These are phyloP conservation scores for Albatrellus sp. DNA, from an alignment of 1,284 basidiomycete genomes.

Conservation along the genomic window DNA sequence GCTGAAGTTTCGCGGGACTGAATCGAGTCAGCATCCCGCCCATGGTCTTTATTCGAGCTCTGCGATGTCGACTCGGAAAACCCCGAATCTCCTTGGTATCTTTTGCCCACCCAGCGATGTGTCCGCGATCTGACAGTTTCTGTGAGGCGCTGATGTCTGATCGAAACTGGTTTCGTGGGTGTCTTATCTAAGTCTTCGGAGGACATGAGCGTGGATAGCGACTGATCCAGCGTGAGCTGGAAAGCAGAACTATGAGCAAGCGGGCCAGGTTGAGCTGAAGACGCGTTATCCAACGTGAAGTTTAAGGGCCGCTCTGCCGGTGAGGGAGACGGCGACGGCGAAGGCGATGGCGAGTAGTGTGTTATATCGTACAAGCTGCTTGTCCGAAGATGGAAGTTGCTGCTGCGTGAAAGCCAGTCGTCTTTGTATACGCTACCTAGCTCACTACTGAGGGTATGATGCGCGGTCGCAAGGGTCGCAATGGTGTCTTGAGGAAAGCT, in stretches of 20 bases:
- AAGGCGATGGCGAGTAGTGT: conserved; percentile 17
- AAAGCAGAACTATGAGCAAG: neutral
- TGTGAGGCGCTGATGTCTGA: conserved; percentile 32
- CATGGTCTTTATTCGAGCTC: too few relatives aligned
- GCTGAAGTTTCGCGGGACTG: neutral
- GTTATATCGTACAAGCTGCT: conserved; percentile 38
- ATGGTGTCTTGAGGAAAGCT: conserved; percentile 1
- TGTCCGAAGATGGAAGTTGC: conserved; percentile 31
- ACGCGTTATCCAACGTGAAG: neutral
- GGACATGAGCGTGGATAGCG: neutral
- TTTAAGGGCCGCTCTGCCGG: neutral
- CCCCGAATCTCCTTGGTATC: conserved; percentile 23
- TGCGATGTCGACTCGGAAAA: neutral
- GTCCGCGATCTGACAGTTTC: conserved; percentile 42
- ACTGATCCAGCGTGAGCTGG: neutral
- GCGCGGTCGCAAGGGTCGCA: neutral
- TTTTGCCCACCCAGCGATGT: conserved; percentile 38
- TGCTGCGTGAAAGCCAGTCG: conserved; percentile 26
- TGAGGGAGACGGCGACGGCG: neutral
- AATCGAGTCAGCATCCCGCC: too few relatives aligned
- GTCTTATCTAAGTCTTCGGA: conserved; percentile 8
- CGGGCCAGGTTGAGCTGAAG: neutral
- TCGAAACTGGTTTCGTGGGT: conserved; percentile 10
- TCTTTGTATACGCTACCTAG: conserved; percentile 31
- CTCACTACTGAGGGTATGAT: conserved; percentile 45